These are phyloP conservation scores for Collybia sordida DNA, from an alignment of 768 basidiomycete genomes.

Conservation along the genomic window DNA sequence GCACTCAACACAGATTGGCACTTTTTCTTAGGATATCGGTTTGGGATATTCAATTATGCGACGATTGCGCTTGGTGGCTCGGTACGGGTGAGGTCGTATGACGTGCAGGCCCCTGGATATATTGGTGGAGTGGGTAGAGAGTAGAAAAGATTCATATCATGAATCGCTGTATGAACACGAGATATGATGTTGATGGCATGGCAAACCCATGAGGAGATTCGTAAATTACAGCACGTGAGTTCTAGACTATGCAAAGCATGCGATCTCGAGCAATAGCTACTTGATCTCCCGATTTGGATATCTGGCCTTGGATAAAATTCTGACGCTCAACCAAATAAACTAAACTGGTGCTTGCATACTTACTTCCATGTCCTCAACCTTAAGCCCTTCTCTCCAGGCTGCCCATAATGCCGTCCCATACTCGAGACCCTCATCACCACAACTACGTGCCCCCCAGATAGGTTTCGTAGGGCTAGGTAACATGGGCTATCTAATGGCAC, in stretches of 20 bases:
- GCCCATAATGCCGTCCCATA: slow-evolving; percentile 32
- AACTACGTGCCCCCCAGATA: slow-evolving; percentile 29
- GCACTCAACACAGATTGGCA: slow-evolving; percentile 14
- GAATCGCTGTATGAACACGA: no score
- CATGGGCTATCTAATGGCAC: slow-evolving; percentile 78
- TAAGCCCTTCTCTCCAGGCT: slow-evolving; percentile 14
- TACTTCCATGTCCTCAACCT: slow-evolving; percentile 19
- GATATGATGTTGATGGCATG: no score
- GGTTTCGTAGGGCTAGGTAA: slow-evolving; percentile 55
- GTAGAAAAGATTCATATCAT: no score
- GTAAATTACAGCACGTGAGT: no score
- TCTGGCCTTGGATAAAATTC: no score
- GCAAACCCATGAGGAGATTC: no score
- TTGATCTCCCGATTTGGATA: no score
- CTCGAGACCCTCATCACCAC: slow-evolving; percentile 61
- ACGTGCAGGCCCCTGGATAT: no score
- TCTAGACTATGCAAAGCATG: no score
- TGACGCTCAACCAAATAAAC: not conserved
- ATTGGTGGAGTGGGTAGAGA: no score
- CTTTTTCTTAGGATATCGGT: slow-evolving; percentile 16
- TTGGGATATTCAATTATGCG: slow-evolving; percentile 16
- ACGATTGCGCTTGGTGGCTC: slow-evolving; percentile 12
- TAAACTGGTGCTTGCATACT: slow-evolving; percentile 3
- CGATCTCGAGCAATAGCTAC: no score
- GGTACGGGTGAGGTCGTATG: not conserved